Base-by-base conservation (phyloP, 306 rosid species). In the Lupinus albus region DNA sequence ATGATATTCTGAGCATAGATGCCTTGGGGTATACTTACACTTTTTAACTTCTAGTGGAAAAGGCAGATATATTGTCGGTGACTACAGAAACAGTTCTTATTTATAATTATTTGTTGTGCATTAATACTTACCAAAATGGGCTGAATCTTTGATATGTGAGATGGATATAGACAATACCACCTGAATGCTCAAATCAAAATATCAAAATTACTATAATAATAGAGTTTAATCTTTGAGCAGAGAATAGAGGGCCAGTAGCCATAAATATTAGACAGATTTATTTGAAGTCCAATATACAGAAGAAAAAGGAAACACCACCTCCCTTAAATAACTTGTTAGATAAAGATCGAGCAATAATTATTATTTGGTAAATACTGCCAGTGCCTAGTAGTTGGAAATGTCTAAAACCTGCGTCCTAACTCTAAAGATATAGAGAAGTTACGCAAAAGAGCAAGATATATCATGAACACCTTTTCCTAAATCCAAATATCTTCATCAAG, bases 1-100 rank as follows among this genome's bases (percentile, higher is more conserved):
- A 28, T 51, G 62, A 70, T 35, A 50, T 69, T 46, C 47, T 70
- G 42, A 67, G 53, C 49, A 44, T 11, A 46, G 75, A 18, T 76
- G 11, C 13, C 13, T 61, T 52, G 18, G 38, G 65, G 39, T 75
- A 57, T 59, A 10, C 72, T 67, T 66, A 51, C 45, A 32, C 11
- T 32, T 41, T 64, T 14, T 42, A 21, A 39, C 58, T 64, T 41
- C 53, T 49, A 41, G 13, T 36, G 42, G 63, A 39, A 54, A 59
- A 12, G 52, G 17, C 4, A 18, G 17, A 15, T 33, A 61, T 21
- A 50, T 39, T 49, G 61, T 21, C 41, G 41, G 56, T 58, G 74
- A 72, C 50, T 54, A 11, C 8, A 32, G 41, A 32, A 8, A 41
- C 41, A 11, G 7, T 50, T 42, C 10, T 63, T 63, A 28, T 57